Evolutionary conservation across 2,329 filamentous ascomycete species (phyloP).

Genomic region (Pleomassaria siparia): DNA sequence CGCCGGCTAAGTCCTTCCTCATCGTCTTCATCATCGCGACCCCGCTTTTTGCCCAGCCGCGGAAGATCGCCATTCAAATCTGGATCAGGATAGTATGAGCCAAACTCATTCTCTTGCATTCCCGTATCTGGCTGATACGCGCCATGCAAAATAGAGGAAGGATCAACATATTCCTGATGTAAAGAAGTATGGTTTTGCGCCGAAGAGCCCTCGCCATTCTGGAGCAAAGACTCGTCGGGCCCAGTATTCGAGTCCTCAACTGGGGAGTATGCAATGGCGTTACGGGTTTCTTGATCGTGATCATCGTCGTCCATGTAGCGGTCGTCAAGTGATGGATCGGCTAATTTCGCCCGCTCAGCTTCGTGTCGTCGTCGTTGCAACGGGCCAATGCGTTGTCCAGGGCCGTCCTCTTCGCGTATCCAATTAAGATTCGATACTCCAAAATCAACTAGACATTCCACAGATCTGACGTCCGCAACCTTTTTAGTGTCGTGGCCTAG

Average conservation of each 20-base stretch:
- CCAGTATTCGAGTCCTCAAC: slow-evolving; percentile 23
- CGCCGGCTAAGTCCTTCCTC: slow-evolving; percentile 21
- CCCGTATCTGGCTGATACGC: slow-evolving; percentile 12
- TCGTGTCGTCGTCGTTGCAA: slow-evolving; percentile 55
- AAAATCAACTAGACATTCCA: slow-evolving; percentile 90
- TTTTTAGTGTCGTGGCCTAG: slow-evolving; percentile 89
- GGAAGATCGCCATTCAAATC: slow-evolving; percentile 29
- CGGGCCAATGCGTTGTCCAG: slow-evolving; percentile 47
- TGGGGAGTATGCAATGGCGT: slow-evolving; percentile 48
- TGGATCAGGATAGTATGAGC: slow-evolving; percentile 28
- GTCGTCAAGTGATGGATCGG: slow-evolving; percentile 49
- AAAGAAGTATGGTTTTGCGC: slow-evolving; percentile 1
- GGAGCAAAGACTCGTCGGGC: slow-evolving; percentile 33
- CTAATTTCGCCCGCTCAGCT: slow-evolving; percentile 54
- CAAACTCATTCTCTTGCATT: slow-evolving; percentile 16
- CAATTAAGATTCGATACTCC: slow-evolving; percentile 83
- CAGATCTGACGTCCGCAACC: slow-evolving; percentile 86
- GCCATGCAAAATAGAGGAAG: slow-evolving; percentile 17
- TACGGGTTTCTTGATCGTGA: slow-evolving; percentile 30
- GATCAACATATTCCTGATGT: slow-evolving; percentile 15
- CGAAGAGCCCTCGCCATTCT: slow-evolving; percentile 20
- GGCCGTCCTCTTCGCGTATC: slow-evolving; percentile 61
- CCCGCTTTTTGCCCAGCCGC: slow-evolving; percentile 36
- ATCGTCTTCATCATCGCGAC: slow-evolving; percentile 25
- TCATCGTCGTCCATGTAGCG: slow-evolving; percentile 49